Evolutionary conservation across 2,329 filamentous ascomycete genomes (phyloP).

Genomic region (Penicillium sp.): DNA sequence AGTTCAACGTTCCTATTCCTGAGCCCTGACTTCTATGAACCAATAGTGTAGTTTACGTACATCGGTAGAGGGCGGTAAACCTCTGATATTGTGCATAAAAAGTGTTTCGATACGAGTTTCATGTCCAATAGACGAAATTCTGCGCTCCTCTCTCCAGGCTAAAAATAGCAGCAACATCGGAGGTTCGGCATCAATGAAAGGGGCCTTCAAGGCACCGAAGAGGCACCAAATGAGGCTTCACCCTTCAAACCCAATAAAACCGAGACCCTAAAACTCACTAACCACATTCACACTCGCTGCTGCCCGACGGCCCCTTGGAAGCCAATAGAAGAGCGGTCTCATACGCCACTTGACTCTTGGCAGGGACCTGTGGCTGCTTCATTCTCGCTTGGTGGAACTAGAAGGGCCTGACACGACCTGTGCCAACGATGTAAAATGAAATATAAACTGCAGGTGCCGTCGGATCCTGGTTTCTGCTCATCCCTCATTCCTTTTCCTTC

Average conservation of each 20-base stretch:
- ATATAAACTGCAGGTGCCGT: not conserved
- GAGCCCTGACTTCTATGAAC: no score
- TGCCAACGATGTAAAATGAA: not conserved
- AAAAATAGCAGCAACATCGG: no score
- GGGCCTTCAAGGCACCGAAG: no score
- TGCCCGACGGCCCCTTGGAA: not conserved
- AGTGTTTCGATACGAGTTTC: no score
- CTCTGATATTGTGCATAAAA: no score
- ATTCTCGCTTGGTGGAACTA: constrained; percentile 1
- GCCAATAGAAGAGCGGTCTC: not conserved
- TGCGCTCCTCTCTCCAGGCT: no score
- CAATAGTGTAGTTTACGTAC: no score
- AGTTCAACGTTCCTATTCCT: not conserved
- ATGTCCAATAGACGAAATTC: no score
- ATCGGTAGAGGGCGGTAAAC: no score
- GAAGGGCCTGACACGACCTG: not conserved
- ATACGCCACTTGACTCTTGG: constrained; percentile 8
- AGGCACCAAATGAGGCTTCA: not conserved
- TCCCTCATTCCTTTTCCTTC: not conserved
- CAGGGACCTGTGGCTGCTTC: constrained; percentile 1
- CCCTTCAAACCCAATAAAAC: not conserved
- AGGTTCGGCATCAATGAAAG: no score
- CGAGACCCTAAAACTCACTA: constrained; percentile 1
- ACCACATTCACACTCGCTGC: not conserved
- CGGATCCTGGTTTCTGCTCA: not conserved